Percentiles rank a stretch among this genome's conserved stretches.
Conservation (phyloP, 345 rosid genomes). For the Gossypium mustelinum region DNA sequence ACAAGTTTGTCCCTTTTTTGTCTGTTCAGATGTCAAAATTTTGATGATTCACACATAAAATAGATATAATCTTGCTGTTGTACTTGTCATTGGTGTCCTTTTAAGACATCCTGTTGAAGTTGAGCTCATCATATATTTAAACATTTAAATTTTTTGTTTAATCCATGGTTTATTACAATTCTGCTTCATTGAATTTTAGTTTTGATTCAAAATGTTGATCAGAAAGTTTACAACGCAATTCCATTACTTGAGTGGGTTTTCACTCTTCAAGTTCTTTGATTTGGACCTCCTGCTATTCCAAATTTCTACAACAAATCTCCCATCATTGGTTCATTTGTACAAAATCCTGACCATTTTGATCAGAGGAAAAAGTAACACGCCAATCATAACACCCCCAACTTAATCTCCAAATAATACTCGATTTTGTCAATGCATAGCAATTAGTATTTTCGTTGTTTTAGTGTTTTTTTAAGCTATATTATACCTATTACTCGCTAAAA, state of each 20-base stretch:
- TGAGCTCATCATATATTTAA: not conserved
- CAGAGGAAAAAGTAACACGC: no score
- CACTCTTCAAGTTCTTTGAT: not conserved
- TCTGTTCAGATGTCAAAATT: conserved; percentile 1
- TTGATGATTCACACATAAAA: not conserved
- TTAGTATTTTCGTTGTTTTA: no score
- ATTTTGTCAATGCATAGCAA: no score
- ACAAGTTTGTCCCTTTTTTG: conserved; percentile 1
- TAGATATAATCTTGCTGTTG: not conserved
- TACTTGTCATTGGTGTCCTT: not conserved
- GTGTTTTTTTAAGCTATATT: no score
- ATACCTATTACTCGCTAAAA: no score
- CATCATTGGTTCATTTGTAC: not conserved
- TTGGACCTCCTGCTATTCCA: not conserved
- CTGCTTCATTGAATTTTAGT: not conserved
- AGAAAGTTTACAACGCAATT: not conserved
- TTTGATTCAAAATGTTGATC: not conserved
- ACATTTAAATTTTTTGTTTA: not conserved
- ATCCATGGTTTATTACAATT: not conserved
- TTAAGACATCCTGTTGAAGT: not conserved
- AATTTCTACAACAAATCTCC: not conserved
- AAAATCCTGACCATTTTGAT: no score
- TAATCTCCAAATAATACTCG: no score
- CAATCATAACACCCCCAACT: no score
- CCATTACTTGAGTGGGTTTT: not conserved